These are phyloP conservation scores for Cryptosporidium muris DNA, from an alignment of 169 alveolate genomes.

Conservation along the genomic window DNA sequence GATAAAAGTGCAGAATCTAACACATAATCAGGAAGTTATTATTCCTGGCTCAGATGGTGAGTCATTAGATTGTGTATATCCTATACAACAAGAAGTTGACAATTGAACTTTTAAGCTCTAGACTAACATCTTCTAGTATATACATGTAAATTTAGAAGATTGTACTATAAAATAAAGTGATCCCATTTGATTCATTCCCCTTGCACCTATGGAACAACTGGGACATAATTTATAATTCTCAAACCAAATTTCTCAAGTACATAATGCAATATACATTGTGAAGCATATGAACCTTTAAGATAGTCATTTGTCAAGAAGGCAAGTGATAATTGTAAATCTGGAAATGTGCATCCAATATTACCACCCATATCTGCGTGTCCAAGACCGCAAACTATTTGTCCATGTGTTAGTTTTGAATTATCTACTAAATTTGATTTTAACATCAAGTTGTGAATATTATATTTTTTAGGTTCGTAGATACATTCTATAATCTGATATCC, in stretches of 20 bases:
- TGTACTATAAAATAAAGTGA: background rate
- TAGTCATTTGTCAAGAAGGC: constrained; percentile 74
- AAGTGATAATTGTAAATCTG: constrained; percentile 74
- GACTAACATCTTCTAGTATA: no score
- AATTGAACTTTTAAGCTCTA: no score
- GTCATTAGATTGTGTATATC: no score
- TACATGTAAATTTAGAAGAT: no score
- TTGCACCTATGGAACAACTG: background rate
- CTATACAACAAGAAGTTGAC: no score
- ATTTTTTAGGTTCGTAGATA: constrained; percentile 40
- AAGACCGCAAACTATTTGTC: constrained; percentile 51
- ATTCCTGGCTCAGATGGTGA: no score
- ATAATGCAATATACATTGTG: constrained; percentile 1
- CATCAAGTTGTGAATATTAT: constrained; percentile 9
- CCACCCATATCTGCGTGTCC: constrained; percentile 77
- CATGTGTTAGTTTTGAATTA: background rate
- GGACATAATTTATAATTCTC: constrained; percentile 12
- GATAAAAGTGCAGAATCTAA: no score
- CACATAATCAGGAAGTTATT: no score
- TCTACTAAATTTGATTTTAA: background rate
- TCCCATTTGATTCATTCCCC: background rate
- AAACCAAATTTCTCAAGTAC: constrained; percentile 41
- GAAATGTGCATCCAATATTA: constrained; percentile 73
- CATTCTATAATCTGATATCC: constrained; percentile 78
- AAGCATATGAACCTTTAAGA: constrained; percentile 73